phyloP scores from a whole-genome alignment of 495 filamentous ascomycete species.

The Aspergillus nidulans region DNA sequence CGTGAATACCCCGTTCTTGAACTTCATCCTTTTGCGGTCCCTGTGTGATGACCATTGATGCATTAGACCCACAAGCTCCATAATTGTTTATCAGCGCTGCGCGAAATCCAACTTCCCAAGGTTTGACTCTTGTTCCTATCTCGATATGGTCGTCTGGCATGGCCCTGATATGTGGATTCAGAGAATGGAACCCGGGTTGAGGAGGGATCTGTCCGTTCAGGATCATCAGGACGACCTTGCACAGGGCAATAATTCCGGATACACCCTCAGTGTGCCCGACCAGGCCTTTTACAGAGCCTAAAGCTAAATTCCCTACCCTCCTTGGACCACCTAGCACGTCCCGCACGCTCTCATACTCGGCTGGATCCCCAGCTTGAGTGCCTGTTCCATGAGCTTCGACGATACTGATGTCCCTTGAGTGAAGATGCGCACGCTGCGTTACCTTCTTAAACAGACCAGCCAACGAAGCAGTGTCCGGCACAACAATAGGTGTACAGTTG shows the following conservation, averaged over 20 bases:
- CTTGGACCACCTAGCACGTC: conserved; percentile 27
- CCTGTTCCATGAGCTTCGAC: conserved; percentile 80
- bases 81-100: conserved; percentile 47
- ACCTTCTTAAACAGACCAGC: conserved; percentile 54
- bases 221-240: conserved; percentile 50
- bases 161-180: conserved; percentile 37
- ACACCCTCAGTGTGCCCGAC: conserved; percentile 51
- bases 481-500: conserved; percentile 65
- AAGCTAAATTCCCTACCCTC: conserved; percentile 13
- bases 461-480: conserved; percentile 61
- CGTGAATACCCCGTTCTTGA: neutral
- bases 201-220: conserved; percentile 36
- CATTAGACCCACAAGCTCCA: conserved; percentile 45
- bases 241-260: conserved; percentile 41
- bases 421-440: conserved; percentile 50
- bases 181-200: conserved; percentile 33
- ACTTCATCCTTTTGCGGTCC: neutral
- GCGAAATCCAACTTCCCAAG: conserved; percentile 30
- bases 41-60: conserved; percentile 31
- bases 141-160: conserved; percentile 32
- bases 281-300: conserved; percentile 47
- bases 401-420: conserved; percentile 60
- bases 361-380: conserved; percentile 66
- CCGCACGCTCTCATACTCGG: conserved; percentile 49
- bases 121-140: conserved; percentile 25